Evolutionary conservation across 768 basidiomycete species (phyloP), one percentile per base, ranked within the genome.

Genomic region (Rhodotorula paludigena): DNA sequence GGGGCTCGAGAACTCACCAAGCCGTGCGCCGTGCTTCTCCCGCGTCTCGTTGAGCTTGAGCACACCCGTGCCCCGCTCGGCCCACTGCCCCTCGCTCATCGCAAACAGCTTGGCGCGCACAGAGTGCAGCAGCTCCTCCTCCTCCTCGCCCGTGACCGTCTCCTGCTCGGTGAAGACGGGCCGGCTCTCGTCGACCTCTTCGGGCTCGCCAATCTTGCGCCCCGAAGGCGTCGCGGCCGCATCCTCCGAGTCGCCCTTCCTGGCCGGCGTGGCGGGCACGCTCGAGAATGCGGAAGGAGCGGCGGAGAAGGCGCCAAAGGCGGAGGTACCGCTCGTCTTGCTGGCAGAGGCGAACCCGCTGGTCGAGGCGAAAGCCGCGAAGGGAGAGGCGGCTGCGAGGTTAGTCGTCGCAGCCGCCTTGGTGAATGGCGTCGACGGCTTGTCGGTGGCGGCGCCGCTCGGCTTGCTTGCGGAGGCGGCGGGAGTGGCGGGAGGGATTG

Each of bases 81-180:
- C 62, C 68, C 71, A 74, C 8, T 60, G 41, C 6, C 68, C 73
- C 9, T 66, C 71, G 21, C 55, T 41, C 68, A 74, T 72, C 15
- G 55, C 68, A 36, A 47, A 74, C 62, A 74, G 48, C 60, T 72
- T 74, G 48, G 55, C 54, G 53, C 68, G 32, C 2, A 69, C 64
- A 23, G 49, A 56, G 57, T 70, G 71, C 49, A 74, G 44, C 5
- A 39, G 41, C 51, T 72, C 48, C 38, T 74, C 73, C 25, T 41
- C 57, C 59, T 74, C 73, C 44, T 74, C 73, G 23, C 73, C 73
- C 41, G 73, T 74, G 18, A 65, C 47, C 39, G 54, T 56, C 39
- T 72, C 71, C 39, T 63, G 66, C 58, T 72, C 63, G 3, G 66
- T 72, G 38, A 44, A 72, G 28, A 68, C 58, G 7, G 45, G 60